Conservation (phyloP, 2,329 filamentous ascomycete species). For the Verticillium nubilum region DNA sequence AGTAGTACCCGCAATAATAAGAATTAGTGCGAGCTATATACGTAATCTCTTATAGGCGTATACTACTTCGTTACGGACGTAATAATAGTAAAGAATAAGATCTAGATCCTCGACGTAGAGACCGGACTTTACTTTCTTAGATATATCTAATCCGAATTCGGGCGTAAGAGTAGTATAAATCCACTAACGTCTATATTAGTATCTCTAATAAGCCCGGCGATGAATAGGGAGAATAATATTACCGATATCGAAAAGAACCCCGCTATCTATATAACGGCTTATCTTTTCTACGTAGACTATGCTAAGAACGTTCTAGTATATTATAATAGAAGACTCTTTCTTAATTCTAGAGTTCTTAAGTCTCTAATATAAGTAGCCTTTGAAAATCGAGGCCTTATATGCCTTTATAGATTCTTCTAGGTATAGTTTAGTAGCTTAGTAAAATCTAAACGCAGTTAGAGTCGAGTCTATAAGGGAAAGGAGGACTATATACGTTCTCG, state of each 20-base stretch:
- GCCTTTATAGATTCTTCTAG: conserved; percentile 5
- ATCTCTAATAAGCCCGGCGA: background rate
- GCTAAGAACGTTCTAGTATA: conserved; percentile 16
- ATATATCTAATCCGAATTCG: conserved; percentile 12
- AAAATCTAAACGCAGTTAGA: conserved; percentile 9
- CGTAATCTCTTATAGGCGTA: conserved; percentile 18
- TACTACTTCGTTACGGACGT: conserved; percentile 14
- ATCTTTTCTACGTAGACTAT: conserved; percentile 12
- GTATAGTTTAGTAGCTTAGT: conserved; percentile 5
- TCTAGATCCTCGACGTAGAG: conserved; percentile 17
- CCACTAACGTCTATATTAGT: conserved; percentile 11
- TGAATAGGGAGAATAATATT: conserved; percentile 9
- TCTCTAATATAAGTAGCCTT: conserved; percentile 15
- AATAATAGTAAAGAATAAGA: conserved; percentile 15
- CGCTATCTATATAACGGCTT: conserved; percentile 9
- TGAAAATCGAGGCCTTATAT: conserved; percentile 13
- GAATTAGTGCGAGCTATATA: conserved; percentile 14
- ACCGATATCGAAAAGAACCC: conserved; percentile 13
- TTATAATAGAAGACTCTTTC: conserved; percentile 11
- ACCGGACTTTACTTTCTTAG: conserved; percentile 15
- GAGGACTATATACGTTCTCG: conserved; percentile 7
- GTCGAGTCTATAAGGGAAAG: conserved; percentile 5
- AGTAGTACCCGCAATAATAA: conserved; percentile 16
- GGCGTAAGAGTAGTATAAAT: conserved; percentile 10
- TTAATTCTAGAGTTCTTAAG: conserved; percentile 15